These are phyloP conservation scores for Cyclostephanos tholiformis DNA, from an alignment of 108 stramenopile species.

Conservation along the genomic window DNA sequence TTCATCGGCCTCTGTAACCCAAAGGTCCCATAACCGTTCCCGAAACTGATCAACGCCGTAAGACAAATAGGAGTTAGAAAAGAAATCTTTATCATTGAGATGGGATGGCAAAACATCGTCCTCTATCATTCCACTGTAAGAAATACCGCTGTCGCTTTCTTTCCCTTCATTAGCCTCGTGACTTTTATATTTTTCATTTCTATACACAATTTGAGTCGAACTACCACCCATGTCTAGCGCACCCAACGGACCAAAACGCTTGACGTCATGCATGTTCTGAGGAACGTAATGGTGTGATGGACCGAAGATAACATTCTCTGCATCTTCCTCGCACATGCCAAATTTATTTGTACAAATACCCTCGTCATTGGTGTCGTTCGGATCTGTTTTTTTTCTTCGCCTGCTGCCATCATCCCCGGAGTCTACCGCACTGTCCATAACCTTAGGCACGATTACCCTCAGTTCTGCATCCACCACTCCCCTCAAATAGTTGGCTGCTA, in stretches of 20 bases:
- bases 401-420: neutral
- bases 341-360: conserved; percentile 55
- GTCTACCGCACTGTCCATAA: conserved; percentile 12
- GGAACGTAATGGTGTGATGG: conserved; percentile 47
- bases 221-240: conserved; percentile 90
- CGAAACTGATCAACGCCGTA: conserved; percentile 91
- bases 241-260: conserved; percentile 62
- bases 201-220: conserved; percentile 85
- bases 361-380: neutral
- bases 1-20: conserved; percentile 58
- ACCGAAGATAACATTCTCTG: conserved; percentile 48
- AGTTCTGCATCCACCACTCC: conserved; percentile 79
- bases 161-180: conserved; percentile 6
- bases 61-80: conserved; percentile 79
- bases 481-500: conserved; percentile 85
- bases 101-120: conserved; percentile 40
- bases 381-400: conserved; percentile 4
- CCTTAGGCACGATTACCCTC: conserved; percentile 37
- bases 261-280: conserved; percentile 34
- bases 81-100: conserved; percentile 79
- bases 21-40: conserved; percentile 78
- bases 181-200: conserved; percentile 3
- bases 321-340: conserved; percentile 53
- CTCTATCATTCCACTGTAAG: neutral
- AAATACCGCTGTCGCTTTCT: conserved; percentile 1